Base-by-base conservation (phyloP, 2,329 filamentous ascomycete species). In the Aspergillus melleus region DNA sequence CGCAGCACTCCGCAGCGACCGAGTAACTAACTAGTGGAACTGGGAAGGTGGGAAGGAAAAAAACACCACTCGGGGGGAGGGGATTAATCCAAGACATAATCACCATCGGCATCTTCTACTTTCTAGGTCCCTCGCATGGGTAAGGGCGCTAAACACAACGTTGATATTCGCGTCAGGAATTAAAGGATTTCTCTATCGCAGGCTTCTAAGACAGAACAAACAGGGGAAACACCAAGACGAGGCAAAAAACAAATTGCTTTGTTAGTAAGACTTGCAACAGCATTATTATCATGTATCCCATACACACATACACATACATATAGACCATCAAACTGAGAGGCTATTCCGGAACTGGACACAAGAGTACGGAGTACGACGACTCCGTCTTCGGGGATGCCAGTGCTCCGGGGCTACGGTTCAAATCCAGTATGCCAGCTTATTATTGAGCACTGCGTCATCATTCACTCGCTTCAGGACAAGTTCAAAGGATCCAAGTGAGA, bases 71-170 rank as follows among this genome's bases (percentile, higher is more conserved):
- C 5, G 36, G 12, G 26, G 26, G 36, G 36, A 36, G 49, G 20
- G 26, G 26, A 44, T 50, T 26, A 55, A 55, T 58, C 59, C 52
- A 58, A 55, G 53, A 56, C 26, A 55, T 53, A 55, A 42, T 52
- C 47, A 49, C 56, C 59, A 58, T 24, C 24, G 24, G 24, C 24
- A 24, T 24, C 51, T 39, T 49, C 51, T 12, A 42, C 16, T 14
- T 42, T 42, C 36, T 42, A 49, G 29, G 60, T 54, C 60, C 58
- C 57, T 62, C 57, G 58, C 60, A 62, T 62, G 30, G 51, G 47
- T 52, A 47, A 57, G 52, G 58, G 54, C 54, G 58, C 54, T 58
- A 61, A 47, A 3, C 9, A 47, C 4, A 24, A 47, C 22, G 19
- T 20, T 22, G 44, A 47, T 24, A 14, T 46, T 46, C 19, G 42